A percentile compares a stretch with the other conserved stretches of the same genome.
These are phyloP conservation scores for Cladophialophora carrionii DNA, from an alignment of 2,329 filamentous ascomycete genomes.

Conservation along the genomic window DNA sequence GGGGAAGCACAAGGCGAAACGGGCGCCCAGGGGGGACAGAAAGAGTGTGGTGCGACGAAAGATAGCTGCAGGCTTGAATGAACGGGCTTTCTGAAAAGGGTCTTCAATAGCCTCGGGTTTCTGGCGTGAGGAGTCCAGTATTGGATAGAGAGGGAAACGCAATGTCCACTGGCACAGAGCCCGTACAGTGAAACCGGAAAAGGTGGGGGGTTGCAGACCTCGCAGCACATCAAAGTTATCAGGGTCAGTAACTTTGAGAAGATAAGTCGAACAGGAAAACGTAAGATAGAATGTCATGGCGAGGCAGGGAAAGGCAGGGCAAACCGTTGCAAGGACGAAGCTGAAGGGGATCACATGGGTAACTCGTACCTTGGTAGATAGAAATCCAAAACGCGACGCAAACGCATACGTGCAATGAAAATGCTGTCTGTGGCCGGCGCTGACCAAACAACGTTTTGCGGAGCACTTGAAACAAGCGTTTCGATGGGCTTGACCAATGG, in stretches of 20 bases:
- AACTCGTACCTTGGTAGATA: too few species aligned
- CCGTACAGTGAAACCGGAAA: not conserved
- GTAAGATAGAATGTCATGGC: not conserved
- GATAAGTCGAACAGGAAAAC: not conserved
- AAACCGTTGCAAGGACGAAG: not conserved
- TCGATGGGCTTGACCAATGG: not conserved
- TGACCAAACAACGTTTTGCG: not conserved
- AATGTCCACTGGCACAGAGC: not conserved
- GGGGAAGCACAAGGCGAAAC: conserved; percentile 17
- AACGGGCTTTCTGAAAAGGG: conserved; percentile 16
- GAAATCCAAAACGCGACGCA: not conserved
- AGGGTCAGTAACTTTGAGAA: not conserved
- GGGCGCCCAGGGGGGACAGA: not conserved
- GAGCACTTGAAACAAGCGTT: not conserved
- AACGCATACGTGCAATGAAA: not conserved
- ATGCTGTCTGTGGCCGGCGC: too few species aligned
- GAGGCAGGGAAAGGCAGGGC: too few species aligned
- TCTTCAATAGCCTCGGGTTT: not conserved
- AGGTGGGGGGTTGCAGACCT: not conserved
- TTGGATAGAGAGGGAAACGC: not conserved
- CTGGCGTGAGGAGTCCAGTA: not conserved
- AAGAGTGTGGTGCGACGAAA: conserved; percentile 15
- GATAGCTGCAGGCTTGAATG: not conserved
- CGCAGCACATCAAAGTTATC: not conserved
- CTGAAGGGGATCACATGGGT: not conserved